Base-by-base conservation (phyloP, 2,329 filamentous ascomycete species). In the Emmonsia crescens region DNA sequence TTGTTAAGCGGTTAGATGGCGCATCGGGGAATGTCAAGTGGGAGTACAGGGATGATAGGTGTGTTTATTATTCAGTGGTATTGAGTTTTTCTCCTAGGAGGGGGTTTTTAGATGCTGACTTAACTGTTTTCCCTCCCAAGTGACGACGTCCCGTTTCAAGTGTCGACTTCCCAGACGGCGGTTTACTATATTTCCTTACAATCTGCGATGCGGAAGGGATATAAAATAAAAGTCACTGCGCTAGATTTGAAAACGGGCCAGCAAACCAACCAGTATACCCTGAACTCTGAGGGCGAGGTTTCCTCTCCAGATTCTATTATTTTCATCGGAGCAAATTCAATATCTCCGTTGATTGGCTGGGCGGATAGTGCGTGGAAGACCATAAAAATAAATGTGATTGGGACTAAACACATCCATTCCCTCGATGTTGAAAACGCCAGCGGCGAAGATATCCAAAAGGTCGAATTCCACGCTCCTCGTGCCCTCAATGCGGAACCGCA, bases 171-270 rank as follows among this genome's bases (percentile, higher is more conserved):
- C 71, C 83, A 73, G 69, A 87, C 78, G 75, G 85, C 80, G 60
- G 80, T 94, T 63, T 94, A 89, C 73, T 85, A 92, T 66, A 82
- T 96, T 67, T 85, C 88, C 58, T 79, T 95, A 42, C 89, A 92
- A 67, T 78, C 78, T 78, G 87, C 70, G 72, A 82, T 74, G 63
- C 77, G 86, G 38, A 84, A 85, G 52, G 86, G 89, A 1, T 87
- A 89, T 69, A 91, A 85, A 75, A 80, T 96, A 67, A 91, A 87
- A 73, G 84, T 96, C 61, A 84, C 85, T 0, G 82, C 84, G 0
- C 74, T 96, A 67, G 89, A 96, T 72, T 83, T 84, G 6, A 75
- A 85, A 14, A 90, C 85, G 1, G 93, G 93, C 59, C 83, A 82
- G 69, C 86, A 88, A 69, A 76, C 84, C 42, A 86, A 89, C 61